Conservation (phyloP, 2,329 filamentous ascomycete species). For the Ceratocystis lukuohia region DNA sequence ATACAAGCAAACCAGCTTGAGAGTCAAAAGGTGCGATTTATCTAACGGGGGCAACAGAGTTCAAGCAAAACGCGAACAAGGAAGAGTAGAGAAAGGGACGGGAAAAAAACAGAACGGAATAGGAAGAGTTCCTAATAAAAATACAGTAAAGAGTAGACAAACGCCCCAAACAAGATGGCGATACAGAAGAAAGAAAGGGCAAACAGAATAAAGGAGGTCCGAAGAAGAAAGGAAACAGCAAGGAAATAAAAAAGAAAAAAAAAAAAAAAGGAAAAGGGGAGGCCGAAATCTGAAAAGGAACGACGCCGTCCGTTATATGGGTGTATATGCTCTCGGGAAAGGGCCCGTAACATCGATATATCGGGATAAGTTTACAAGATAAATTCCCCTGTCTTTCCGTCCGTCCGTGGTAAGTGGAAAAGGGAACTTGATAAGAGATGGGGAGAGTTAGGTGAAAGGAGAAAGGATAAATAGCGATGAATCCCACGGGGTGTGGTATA, state of each 20-base stretch:
- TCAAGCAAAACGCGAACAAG: not conserved
- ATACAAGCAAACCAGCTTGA: not conserved
- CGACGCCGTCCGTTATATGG: not conserved
- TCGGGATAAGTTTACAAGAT: constrained; percentile 5
- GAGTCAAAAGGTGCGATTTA: not conserved
- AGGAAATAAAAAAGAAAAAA: not conserved
- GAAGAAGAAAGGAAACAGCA: not conserved
- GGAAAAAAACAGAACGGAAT: not conserved
- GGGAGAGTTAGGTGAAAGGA: not conserved
- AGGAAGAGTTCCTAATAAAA: not conserved
- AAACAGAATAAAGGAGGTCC: not conserved
- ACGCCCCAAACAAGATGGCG: not conserved
- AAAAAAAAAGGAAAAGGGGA: not conserved
- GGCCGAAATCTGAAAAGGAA: not conserved
- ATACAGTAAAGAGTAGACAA: not conserved
- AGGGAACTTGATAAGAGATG: too few relatives aligned
- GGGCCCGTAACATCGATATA: not conserved
- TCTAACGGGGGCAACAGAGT: not conserved
- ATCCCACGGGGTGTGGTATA: too few relatives aligned
- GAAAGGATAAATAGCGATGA: not conserved
- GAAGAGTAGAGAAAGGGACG: not conserved
- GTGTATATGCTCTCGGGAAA: constrained; percentile 1
- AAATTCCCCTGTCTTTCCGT: not conserved
- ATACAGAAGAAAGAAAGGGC: not conserved
- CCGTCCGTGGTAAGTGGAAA: not conserved